Percentiles rank a stretch among this genome's conserved stretches.
phyloP scores from a whole-genome alignment of 306 rosid species.

The Ceratonia siliqua region DNA sequence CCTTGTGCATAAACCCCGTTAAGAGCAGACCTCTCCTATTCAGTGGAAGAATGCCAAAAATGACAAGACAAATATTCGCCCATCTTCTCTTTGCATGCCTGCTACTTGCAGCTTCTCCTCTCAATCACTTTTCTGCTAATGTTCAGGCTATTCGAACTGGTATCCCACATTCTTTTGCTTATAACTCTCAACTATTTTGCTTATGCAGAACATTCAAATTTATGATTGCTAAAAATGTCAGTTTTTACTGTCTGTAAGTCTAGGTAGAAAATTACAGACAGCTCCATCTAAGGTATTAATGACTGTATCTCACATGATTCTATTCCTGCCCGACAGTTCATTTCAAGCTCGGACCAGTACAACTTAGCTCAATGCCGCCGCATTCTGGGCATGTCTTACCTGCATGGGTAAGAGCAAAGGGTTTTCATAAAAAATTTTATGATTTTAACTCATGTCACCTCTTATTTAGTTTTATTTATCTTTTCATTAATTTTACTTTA shows the following conservation, averaged over 20 bases:
- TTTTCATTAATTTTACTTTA: neutral
- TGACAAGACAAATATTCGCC: conserved; percentile 51
- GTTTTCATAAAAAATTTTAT: neutral
- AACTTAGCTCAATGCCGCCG: conserved; percentile 36
- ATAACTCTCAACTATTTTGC: neutral
- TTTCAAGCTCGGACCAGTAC: conserved; percentile 53
- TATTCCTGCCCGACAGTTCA: conserved; percentile 45
- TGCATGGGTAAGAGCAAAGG: conserved; percentile 38
- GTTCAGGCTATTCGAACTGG: conserved; percentile 61
- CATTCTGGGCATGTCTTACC: conserved; percentile 40
- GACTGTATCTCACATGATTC: neutral
- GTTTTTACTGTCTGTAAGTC: neutral
- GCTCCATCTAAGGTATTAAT: too few species aligned
- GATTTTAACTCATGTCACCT: neutral
- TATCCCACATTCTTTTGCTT: conserved; percentile 27
- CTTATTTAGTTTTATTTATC: neutral
- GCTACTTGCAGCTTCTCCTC: conserved; percentile 57
- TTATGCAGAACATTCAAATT: neutral
- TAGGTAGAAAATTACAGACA: neutral
- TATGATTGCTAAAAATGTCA: neutral
- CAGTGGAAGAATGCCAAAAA: conserved; percentile 44
- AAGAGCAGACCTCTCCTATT: conserved; percentile 33
- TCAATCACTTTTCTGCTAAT: conserved; percentile 33
- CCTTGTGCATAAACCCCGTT: conserved; percentile 26
- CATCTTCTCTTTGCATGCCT: conserved; percentile 53